These are phyloP conservation scores for Striga hermonthica DNA, from an alignment of 305 asterid genomes.

Conservation along the genomic window DNA sequence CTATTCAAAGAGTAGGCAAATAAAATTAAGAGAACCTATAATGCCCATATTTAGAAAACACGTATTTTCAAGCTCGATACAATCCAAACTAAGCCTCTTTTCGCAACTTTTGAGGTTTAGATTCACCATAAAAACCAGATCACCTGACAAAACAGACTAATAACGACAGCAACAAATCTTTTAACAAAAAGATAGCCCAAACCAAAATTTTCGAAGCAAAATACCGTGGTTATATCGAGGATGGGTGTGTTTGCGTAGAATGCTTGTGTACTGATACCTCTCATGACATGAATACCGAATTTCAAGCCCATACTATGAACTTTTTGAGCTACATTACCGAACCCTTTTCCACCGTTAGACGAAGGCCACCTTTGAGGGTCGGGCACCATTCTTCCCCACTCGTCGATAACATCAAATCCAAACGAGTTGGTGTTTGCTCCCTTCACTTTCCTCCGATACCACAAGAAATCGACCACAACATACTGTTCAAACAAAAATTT, in stretches of 20 bases:
- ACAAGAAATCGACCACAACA: conserved; percentile 92
- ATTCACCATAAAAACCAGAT: no score
- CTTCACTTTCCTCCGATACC: conserved; percentile 73
- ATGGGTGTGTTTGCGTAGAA: conserved; percentile 70
- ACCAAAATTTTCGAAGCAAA: no score
- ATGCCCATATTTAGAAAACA: no score
- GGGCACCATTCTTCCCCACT: conserved; percentile 95
- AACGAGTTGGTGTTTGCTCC: conserved; percentile 72
- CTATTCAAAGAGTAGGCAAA: conserved; percentile 32
- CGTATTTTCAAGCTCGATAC: no score
- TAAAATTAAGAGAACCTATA: not conserved
- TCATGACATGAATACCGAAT: conserved; percentile 93
- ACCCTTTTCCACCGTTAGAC: conserved; percentile 65
- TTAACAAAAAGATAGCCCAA: not conserved
- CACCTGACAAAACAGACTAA: not conserved
- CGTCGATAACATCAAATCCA: conserved; percentile 81
- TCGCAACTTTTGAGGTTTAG: no score
- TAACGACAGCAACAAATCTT: not conserved
- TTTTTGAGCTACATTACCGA: conserved; percentile 53
- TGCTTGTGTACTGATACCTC: conserved; percentile 86
- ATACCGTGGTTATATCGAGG: conserved; percentile 71
- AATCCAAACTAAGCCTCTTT: no score
- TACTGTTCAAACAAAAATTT: conserved; percentile 39
- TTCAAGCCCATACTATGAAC: conserved; percentile 84
- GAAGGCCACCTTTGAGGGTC: conserved; percentile 94